Conservation (phyloP, 768 basidiomycete species). For the Fibroporia radiculosa region DNA sequence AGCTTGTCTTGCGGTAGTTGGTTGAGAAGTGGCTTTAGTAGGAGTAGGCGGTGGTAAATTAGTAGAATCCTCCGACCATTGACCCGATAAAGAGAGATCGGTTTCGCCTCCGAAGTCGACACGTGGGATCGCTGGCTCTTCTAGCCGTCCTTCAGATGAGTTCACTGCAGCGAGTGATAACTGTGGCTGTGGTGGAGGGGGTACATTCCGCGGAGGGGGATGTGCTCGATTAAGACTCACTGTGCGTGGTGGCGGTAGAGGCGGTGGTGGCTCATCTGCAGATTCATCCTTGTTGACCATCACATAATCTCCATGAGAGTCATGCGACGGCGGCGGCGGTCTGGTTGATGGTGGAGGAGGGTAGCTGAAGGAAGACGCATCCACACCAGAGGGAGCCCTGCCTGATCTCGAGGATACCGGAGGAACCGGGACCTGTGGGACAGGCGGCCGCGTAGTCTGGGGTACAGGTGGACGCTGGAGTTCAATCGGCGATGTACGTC, state of each 20-base stretch:
- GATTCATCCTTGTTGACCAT: constrained; percentile 23
- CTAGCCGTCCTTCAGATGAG: constrained; percentile 46
- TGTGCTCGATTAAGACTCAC: constrained; percentile 17
- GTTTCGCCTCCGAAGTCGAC: constrained; percentile 47
- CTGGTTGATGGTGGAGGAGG: constrained; percentile 7
- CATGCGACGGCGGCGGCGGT: constrained; percentile 21
- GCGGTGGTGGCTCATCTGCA: constrained; percentile 29
- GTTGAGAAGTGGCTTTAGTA: constrained; percentile 1
- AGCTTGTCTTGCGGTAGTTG: constrained; percentile 5
- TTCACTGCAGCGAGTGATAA: constrained; percentile 26
- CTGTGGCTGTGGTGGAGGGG: constrained; percentile 34
- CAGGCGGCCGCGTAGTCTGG: constrained; percentile 12
- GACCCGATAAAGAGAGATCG: constrained; percentile 42
- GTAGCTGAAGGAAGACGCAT: constrained; percentile 5
- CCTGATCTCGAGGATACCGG: constrained; percentile 7
- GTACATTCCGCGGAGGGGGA: constrained; percentile 28
- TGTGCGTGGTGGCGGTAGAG: constrained; percentile 37
- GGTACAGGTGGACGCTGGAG: constrained; percentile 12
- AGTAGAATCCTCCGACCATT: constrained; percentile 54
- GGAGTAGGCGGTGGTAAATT: constrained; percentile 26
- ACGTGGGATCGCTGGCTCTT: constrained; percentile 49
- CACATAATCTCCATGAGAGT: constrained; percentile 24
- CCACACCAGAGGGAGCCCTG: constrained; percentile 2
- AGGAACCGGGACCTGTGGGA: constrained; percentile 19
- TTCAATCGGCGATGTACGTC: constrained; percentile 16